Evolutionary conservation across 2,329 filamentous ascomycete genomes (phyloP).

Genomic region (Fusarium humuli): DNA sequence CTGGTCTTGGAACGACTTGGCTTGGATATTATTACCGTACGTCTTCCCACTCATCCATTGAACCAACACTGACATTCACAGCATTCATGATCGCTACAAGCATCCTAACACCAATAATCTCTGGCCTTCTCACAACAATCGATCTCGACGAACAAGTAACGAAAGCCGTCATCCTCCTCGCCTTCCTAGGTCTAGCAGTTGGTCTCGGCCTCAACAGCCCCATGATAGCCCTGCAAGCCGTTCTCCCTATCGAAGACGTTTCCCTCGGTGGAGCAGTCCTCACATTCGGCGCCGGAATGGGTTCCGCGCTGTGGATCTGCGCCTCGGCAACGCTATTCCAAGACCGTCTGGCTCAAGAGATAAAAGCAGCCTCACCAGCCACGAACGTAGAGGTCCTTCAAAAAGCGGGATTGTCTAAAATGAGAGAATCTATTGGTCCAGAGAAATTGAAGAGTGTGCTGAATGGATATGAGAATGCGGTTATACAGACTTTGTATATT

Average conservation of each 20-base stretch:
- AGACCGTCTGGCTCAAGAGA: slow-evolving; percentile 29
- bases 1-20: slow-evolving; percentile 38
- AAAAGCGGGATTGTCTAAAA: slow-evolving; percentile 25
- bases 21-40: slow-evolving; percentile 45
- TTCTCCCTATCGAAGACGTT: slow-evolving; percentile 36
- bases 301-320: slow-evolving; percentile 42
- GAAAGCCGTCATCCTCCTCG: slow-evolving; percentile 34
- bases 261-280: slow-evolving; percentile 42
- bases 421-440: slow-evolving; percentile 31
- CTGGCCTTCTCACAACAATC: slow-evolving; percentile 40
- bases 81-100: slow-evolving; percentile 44
- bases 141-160: slow-evolving; percentile 37
- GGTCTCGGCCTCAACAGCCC: slow-evolving; percentile 42
- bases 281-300: slow-evolving; percentile 42
- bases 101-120: slow-evolving; percentile 35
- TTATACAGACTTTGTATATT: slow-evolving; percentile 43
- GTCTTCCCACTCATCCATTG: rapidly evolving
- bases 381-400: slow-evolving; percentile 20
- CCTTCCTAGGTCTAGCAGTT: slow-evolving; percentile 39
- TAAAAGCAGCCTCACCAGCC: slow-evolving; percentile 19
- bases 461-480: slow-evolving; percentile 37
- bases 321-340: slow-evolving; percentile 44
- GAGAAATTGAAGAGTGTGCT: slow-evolving; percentile 27
- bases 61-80: background rate
- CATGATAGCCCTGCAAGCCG: slow-evolving; percentile 34